Conservation (phyloP, 2,329 filamentous ascomycete species). For the Xenoacremonium recifei region DNA sequence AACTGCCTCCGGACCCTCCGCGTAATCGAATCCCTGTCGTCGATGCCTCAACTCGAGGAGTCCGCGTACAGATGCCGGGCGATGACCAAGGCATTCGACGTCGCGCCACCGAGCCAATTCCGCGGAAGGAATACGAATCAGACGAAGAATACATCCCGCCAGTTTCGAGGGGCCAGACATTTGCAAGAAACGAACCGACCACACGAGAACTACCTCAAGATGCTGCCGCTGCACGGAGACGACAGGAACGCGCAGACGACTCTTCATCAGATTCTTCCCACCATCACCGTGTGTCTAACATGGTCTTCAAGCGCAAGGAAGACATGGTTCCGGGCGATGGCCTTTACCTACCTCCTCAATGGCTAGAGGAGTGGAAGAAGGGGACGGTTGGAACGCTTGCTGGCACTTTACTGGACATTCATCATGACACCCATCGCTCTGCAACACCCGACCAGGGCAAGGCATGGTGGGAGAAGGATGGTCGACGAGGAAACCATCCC, state of each 20-base stretch:
- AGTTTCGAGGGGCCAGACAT: conserved; percentile 18
- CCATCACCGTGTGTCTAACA: conserved; percentile 39
- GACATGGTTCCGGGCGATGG: conserved; percentile 49
- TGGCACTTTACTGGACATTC: conserved; percentile 59
- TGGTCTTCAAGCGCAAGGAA: conserved; percentile 41
- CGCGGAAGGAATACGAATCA: conserved; percentile 23
- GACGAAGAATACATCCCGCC: conserved; percentile 28
- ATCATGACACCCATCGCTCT: conserved; percentile 35
- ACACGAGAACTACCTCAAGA: conserved; percentile 12
- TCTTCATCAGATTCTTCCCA: conserved; percentile 30
- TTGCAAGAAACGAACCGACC: conserved; percentile 9
- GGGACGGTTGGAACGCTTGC: conserved; percentile 61
- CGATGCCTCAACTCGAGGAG: conserved; percentile 10
- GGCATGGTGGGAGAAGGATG: conserved; percentile 75
- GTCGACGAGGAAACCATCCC: conserved; percentile 46
- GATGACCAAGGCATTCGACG: conserved; percentile 24
- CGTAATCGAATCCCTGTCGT: conserved; percentile 12
- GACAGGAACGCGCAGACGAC: conserved; percentile 28
- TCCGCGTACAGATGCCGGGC: conserved; percentile 14
- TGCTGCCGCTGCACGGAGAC: conserved; percentile 15
- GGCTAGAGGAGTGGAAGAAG: conserved; percentile 72
- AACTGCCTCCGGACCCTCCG: conserved; percentile 29
- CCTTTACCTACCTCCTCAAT: conserved; percentile 57
- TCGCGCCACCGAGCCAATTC: conserved; percentile 30
- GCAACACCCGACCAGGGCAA: conserved; percentile 47